Evolutionary conservation across 176 grass and related monocot species (phyloP), one percentile per base, ranked within the genome.

Genomic region (Phoenix dactylifera): DNA sequence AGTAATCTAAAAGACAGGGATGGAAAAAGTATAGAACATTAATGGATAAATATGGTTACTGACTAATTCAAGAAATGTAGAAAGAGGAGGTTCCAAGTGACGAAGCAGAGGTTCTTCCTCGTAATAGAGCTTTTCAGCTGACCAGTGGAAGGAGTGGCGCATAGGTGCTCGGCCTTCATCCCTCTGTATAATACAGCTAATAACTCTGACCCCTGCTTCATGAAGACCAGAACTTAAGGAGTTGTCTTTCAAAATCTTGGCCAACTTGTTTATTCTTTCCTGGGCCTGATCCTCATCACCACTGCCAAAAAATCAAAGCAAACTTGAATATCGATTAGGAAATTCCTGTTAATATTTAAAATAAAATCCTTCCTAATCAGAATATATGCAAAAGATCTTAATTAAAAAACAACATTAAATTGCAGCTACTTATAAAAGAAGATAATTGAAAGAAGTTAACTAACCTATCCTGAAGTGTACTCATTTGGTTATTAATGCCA

Each of bases 401-500:
- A 44, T 44, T 44, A 44, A 44, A 30, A 44, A 14, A 32, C 29
- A 44, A 44, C 6, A 44, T 14, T 12, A 44, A 2, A 12, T 44
- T 44, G 7, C 35, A 44, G 35, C 35, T 44, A 10, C 35, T 44
- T 44, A 44, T 44, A 44, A 44, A 44, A 44, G 35, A 44, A 44
- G 35, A 44, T 44, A 12, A 44, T 9, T 44, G 35, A 44, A 35
- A 44, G 35, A 44, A 12, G 35, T 44, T 44, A 44, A 44, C 60
- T 0, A 77, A 98, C 94, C 94, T 98, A 60, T 98, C 94, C 82
- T 98, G 94, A 59, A 98, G 88, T 51, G 76, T 83, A 67, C 94
- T 86, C 94, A 98, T 93, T 73, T 87, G 94, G 73, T 98, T 98
- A 69, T 85, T 98, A 70, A 98, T 98, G 75, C 94, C 94, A 85